Base-by-base conservation (phyloP, 352 stramenopile genomes). In the Phytophthora sansomeana region DNA sequence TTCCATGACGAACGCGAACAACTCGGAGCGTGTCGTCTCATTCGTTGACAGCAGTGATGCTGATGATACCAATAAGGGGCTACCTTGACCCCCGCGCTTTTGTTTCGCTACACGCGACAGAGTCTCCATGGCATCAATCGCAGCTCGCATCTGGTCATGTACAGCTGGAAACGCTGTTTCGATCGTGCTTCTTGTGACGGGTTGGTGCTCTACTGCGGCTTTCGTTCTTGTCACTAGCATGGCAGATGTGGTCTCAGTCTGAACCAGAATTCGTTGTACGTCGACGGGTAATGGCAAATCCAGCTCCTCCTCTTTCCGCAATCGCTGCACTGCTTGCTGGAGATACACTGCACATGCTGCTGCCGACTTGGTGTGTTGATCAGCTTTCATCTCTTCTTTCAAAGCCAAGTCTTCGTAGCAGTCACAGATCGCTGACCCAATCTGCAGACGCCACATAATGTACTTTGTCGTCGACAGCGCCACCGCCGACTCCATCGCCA, bases 291-390 rank as follows among this genome's bases (percentile, higher is more conserved):
- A 28, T 6, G 85, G 87, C 26, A 86, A 36, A 38, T 95, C 85
- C 9, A 92, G 69, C 50, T 92, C 87, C 74, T 93, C 87, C 69
- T 93, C 87, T 29, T 89, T 90, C 14, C 79, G 72, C 3, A 95
- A 52, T 6, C 74, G 71, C 14, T 77, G 52, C 7, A 92, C 85
- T 4, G 46, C 30, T 44, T 68, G 55, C 0, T 78, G 63, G 0
- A 81, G 75, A 28, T 78, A 73, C 29, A 80, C 63, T n/a, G 82
- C 80, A 35, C 83, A 90, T 4, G 65, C 58, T 9, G 77, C 28
- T 14, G 79, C 74, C 1, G 82, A 74, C 26, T 86, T 83, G 2
- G 57, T n/a, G 30, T 83, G 55, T 13, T 14, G 19, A 1, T 66
- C 58, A 8, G 58, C 46, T 35, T 57, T 70, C 32, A 32, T n/a